Evolutionary conservation across 2,329 filamentous ascomycete species (phyloP).

Genomic region (Calonectria fujianensis): DNA sequence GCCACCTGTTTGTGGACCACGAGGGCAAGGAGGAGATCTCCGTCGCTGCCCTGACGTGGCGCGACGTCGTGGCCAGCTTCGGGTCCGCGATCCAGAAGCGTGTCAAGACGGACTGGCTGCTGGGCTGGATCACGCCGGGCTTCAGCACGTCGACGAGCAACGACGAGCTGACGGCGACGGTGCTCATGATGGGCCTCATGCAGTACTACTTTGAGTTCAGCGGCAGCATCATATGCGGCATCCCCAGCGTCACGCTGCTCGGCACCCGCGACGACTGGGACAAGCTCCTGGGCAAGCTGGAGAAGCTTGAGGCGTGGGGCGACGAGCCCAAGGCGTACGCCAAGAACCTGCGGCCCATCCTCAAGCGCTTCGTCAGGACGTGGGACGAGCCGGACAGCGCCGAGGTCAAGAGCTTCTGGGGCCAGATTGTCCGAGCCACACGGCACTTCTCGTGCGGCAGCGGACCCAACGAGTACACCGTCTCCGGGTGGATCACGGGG

Average conservation of each 20-base stretch:
- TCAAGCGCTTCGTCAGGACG: constrained; percentile 65
- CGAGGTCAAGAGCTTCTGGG: constrained; percentile 65
- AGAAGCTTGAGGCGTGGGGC: constrained; percentile 66
- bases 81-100: constrained; percentile 64
- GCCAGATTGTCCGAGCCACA: constrained; percentile 61
- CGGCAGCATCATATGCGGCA: constrained; percentile 63
- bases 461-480: constrained; percentile 58
- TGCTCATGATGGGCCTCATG: constrained; percentile 67
- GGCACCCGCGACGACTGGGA: constrained; percentile 64
- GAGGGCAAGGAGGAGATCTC: constrained; percentile 64
- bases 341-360: constrained; percentile 64
- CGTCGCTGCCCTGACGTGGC: constrained; percentile 53
- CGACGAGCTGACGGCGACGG: constrained; percentile 64
- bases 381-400: constrained; percentile 63
- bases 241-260: constrained; percentile 65
- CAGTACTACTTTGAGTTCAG: constrained; percentile 63
- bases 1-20: constrained; percentile 67
- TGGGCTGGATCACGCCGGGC: constrained; percentile 64
- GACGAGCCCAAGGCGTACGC: constrained; percentile 63
- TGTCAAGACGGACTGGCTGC: constrained; percentile 63
- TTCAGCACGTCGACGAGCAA: constrained; percentile 64
- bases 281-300: constrained; percentile 63
- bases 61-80: constrained; percentile 55
- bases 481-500: constrained; percentile 70
- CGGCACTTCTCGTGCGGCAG: constrained; percentile 56